Evolutionary conservation across 2,329 filamentous ascomycete species (phyloP).

Genomic region (Talaromyces funiculosus): DNA sequence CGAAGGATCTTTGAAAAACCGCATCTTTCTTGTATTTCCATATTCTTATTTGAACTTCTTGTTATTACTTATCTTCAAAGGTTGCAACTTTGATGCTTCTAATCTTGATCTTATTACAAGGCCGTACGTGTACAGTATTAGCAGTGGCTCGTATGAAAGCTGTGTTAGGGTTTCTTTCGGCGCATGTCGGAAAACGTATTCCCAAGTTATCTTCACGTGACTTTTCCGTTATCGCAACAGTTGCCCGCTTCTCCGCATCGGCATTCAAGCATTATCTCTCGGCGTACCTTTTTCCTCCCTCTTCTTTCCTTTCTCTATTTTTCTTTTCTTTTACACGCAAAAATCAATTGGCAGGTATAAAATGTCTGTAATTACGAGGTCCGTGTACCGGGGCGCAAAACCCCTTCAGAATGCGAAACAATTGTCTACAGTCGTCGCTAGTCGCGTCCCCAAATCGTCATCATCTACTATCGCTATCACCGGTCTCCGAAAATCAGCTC

Average conservation of each 20-base stretch:
- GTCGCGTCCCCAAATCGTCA: slow-evolving; percentile 1
- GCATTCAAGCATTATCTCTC: slow-evolving; percentile 6
- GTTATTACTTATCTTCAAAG: not conserved
- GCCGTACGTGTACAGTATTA: not conserved
- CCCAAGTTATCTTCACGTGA: slow-evolving; percentile 33
- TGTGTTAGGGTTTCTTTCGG: slow-evolving; percentile 10
- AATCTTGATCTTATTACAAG: not conserved
- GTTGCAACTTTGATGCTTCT: not conserved
- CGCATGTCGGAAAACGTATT: slow-evolving; percentile 12
- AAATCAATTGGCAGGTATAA: not conserved
- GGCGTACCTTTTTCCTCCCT: not conserved
- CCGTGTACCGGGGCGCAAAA: slow-evolving; percentile 9
- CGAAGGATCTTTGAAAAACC: not conserved
- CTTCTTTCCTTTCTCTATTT: not conserved
- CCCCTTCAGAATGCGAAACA: slow-evolving; percentile 9
- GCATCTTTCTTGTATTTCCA: not conserved
- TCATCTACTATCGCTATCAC: not conserved
- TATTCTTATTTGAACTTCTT: not conserved
- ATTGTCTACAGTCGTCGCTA: slow-evolving; percentile 6
- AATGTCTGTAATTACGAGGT: slow-evolving; percentile 4
- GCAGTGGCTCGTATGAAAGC: not conserved
- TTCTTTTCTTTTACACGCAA: not conserved
- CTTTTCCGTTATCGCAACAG: slow-evolving; percentile 28
- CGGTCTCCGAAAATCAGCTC: slow-evolving; percentile 10
- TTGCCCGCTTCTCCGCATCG: slow-evolving; percentile 17